Base-by-base conservation (phyloP, 768 basidiomycete genomes). In the Phlegmacium glaucopus region DNA sequence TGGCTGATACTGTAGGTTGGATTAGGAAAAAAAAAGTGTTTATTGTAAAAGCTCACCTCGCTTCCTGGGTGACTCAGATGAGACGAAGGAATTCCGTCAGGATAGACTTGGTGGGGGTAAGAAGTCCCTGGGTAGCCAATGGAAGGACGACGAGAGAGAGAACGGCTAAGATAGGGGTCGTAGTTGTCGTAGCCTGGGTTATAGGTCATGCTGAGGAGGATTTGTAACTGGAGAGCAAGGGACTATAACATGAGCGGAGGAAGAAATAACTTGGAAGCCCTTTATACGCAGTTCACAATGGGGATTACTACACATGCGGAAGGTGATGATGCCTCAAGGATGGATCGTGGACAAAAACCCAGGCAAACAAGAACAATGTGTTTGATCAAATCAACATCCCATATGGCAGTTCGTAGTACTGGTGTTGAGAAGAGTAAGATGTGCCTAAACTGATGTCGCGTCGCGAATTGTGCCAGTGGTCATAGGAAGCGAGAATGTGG, bases 61-160 rank as follows among this genome's bases (percentile, higher is more conserved):
- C 63, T 51, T 15, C 69, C 50, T 22, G 22, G 22, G 22, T 22
- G 22, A 22, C 22, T 22, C 22, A 22, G 22, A 39, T 70, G 66
- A 34, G n/a, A n/a, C 3, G 32, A 3, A 10, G 32, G 32, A 6
- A 78, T 72, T 6, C 67, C 62, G 58, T 82, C 61, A 13, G 55
- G 45, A 47, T 63, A 59, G 27, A 62, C 59, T 44, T 70, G 66
- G 29, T 68, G 64, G 37, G 65, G 63, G 49, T 69, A 69, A n/a
- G 64, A 53, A 17, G 64, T 59, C 4, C 60, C 54, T 15, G 62
- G 60, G 53, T 72, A 72, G 27, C 61, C 65, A 49, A 72, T 70
- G 46, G 67, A 75, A 49, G 64, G 72, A 35, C 67, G 66, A 39
- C 71, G 69, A 47, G 72, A 72, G 27, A 51, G 26, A 27, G 53